A percentile compares a stretch with the other conserved stretches of the same genome.
Conservation (phyloP, 2,329 filamentous ascomycete genomes). For the Xylaria hypoxylon region DNA sequence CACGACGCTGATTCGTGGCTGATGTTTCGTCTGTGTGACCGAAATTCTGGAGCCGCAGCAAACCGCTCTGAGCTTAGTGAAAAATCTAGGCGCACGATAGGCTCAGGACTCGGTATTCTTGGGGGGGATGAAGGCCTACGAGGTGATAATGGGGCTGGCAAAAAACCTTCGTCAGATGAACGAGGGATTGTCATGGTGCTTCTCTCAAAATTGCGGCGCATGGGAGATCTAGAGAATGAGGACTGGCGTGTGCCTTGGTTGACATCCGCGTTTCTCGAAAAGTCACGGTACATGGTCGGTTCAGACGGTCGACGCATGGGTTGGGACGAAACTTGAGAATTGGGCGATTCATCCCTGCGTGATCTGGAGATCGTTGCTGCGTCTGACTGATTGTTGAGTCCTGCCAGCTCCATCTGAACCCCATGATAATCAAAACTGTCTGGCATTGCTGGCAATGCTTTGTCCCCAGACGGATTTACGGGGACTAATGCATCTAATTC, state of each 20-base stretch:
- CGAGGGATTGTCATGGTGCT: constrained; percentile 58
- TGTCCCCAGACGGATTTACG: constrained; percentile 67
- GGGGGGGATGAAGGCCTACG: constrained; percentile 65
- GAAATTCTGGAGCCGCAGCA: constrained; percentile 38
- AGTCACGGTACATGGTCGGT: constrained; percentile 41
- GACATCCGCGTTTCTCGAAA: constrained; percentile 44
- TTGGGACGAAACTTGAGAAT: constrained; percentile 47
- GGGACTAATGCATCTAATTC: constrained; percentile 82
- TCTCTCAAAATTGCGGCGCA: constrained; percentile 54
- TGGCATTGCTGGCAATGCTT: constrained; percentile 79
- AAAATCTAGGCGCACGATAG: constrained; percentile 54
- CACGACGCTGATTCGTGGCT: constrained; percentile 89
- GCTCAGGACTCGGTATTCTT: constrained; percentile 50
- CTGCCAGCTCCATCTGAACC: constrained; percentile 50
- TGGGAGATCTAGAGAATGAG: constrained; percentile 65
- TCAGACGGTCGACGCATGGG: constrained; percentile 43
- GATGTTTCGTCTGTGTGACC: constrained; percentile 65
- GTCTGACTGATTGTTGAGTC: constrained; percentile 60
- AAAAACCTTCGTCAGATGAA: constrained; percentile 66
- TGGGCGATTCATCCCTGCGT: constrained; percentile 57
- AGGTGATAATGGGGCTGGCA: constrained; percentile 79
- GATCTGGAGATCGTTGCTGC: constrained; percentile 59
- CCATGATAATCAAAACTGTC: constrained; percentile 70
- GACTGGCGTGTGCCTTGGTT: constrained; percentile 60
- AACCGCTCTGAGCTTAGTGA: constrained; percentile 47